Conservation (phyloP, 176 grass and related monocot genomes). For the Themeda triandra region DNA sequence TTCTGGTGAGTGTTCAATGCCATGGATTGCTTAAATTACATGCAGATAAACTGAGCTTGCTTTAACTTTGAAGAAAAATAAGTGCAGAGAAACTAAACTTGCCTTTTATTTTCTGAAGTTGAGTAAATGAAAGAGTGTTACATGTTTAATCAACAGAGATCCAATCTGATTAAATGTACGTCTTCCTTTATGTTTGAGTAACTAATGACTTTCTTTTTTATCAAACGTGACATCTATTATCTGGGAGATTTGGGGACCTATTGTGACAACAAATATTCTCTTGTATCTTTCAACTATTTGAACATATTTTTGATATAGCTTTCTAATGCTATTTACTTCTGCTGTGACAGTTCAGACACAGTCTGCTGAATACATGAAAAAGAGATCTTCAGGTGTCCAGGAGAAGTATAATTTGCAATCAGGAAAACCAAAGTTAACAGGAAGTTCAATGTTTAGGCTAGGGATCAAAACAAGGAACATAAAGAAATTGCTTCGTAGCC, state of each 20-base stretch:
- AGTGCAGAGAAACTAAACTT: neutral
- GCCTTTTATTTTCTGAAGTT: neutral
- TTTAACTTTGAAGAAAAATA: neutral
- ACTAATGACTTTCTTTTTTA: neutral
- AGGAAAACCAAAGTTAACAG: constrained; percentile 42
- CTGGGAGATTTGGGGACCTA: neutral
- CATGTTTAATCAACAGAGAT: neutral
- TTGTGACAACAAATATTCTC: neutral
- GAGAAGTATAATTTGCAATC: constrained; percentile 23
- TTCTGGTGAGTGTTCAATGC: constrained; percentile 55
- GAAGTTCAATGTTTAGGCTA: constrained; percentile 61
- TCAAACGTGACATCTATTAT: neutral
- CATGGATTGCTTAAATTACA: neutral
- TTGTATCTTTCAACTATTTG: neutral
- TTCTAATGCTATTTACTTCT: constrained; percentile 22
- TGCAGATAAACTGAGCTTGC: neutral
- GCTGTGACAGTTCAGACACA: constrained; percentile 58
- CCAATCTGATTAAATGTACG: neutral
- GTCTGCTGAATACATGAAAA: constrained; percentile 72
- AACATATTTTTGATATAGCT: neutral
- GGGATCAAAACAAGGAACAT: constrained; percentile 76
- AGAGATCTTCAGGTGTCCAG: constrained; percentile 41
- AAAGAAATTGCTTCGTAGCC: constrained; percentile 58
- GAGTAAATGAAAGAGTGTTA: neutral
- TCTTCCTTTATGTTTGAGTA: neutral